Evolutionary conservation across 1,284 basidiomycete species (phyloP), one percentile per base, ranked within the genome.

Genomic region (Cryptococcus floricola): DNA sequence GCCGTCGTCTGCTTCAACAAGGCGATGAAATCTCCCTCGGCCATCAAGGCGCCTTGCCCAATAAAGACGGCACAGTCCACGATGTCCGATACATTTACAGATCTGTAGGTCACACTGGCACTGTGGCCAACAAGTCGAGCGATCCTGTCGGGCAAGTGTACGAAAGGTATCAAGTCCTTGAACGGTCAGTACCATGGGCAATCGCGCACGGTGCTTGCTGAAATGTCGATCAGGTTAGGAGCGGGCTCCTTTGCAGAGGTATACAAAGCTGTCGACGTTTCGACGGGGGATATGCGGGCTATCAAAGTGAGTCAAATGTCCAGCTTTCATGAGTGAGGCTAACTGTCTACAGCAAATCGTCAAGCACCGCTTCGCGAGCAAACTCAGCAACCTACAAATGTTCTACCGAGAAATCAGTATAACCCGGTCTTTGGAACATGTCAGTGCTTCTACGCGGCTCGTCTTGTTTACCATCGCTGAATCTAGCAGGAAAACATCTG

Each of bases 11-110:
- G 50, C 77, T 94, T 50, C 80, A 80, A 25, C 86, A 92, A 61
- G 89, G 91, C 4, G 87, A 87, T 65, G 90, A 92, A 72, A 81
- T 94, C 54, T 85, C 86, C 6, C 86, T 94, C 65, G 91, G 89
- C 6, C 82, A 84, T 2, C 74, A 77, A 48, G 70, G 74, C 8
- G 69, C 68, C 56, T 71, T 6, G 78, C 80, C 7, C 76, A 80
- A 34, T 10, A 34, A 34, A 10, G 31, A 34, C 31, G 31, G 31
- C 7, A 34, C 31, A 10, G 6, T 34, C 53, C 75, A 74, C 27
- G 75, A 77, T 50, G 80, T 80, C 19, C 66, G 78, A 6, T 85
- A 87, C 61, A 65, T 74, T 46, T 71, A 65, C 55, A 65, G 74
- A 9, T 75, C 71, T 5, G 73, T 77, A 10, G 71, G 74, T 4